Evolutionary conservation across 2,329 filamentous ascomycete genomes (phyloP).

Genomic region (Cladosporium phlei): DNA sequence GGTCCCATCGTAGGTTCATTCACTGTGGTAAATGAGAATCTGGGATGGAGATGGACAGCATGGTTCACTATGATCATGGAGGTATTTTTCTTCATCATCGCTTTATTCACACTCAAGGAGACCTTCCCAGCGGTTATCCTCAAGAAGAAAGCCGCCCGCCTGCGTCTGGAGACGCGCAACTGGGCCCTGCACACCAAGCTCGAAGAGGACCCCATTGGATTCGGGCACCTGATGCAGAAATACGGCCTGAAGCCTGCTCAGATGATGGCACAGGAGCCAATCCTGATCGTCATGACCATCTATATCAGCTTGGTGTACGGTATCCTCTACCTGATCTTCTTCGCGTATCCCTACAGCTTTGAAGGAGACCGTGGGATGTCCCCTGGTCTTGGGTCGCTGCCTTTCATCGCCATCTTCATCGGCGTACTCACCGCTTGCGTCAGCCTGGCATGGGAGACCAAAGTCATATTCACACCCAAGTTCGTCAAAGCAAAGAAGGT

Average conservation of each 20-base stretch:
- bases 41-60: constrained; percentile 55
- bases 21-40: constrained; percentile 40
- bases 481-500: constrained; percentile 16
- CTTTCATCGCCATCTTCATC: constrained; percentile 41
- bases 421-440: constrained; percentile 35
- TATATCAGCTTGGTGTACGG: constrained; percentile 35
- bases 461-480: constrained; percentile 19
- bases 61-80: constrained; percentile 52
- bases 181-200: constrained; percentile 43
- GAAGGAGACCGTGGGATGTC: constrained; percentile 39
- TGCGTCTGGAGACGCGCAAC: constrained; percentile 47
- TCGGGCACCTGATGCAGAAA: constrained; percentile 28
- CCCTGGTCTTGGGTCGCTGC: constrained; percentile 37
- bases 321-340: constrained; percentile 43
- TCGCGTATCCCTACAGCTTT: constrained; percentile 46
- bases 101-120: constrained; percentile 47
- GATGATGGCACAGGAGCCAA: constrained; percentile 48
- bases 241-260: constrained; percentile 37
- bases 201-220: constrained; percentile 36
- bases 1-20: constrained; percentile 50
- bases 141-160: constrained; percentile 42
- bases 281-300: constrained; percentile 44
- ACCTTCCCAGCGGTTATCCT: constrained; percentile 49
- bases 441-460: constrained; percentile 15
- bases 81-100: constrained; percentile 39